Percentiles rank a stretch among this genome's conserved stretches.
Conservation (phyloP, 2,329 filamentous ascomycete species). For the Penicillium sp. region DNA sequence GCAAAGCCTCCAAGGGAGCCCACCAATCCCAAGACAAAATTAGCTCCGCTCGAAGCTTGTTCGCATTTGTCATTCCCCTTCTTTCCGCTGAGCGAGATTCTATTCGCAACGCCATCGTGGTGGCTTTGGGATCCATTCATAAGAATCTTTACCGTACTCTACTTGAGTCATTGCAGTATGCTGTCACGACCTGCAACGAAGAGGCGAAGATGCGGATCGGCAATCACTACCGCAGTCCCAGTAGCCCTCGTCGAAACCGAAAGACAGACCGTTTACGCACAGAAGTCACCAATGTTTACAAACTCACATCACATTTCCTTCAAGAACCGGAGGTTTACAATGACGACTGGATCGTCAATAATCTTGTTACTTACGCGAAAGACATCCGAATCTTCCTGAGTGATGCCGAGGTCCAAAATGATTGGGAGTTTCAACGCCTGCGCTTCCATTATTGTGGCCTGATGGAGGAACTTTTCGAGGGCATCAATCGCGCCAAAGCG, state of each 20-base stretch:
- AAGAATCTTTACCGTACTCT: conserved; percentile 88
- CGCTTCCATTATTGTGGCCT: conserved; percentile 92
- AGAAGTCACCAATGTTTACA: conserved; percentile 95
- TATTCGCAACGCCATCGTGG: conserved; percentile 86
- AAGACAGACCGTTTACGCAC: conserved; percentile 86
- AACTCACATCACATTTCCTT: conserved; percentile 87
- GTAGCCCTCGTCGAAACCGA: conserved; percentile 76
- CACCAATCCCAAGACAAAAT: conserved; percentile 73
- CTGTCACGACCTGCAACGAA: conserved; percentile 81
- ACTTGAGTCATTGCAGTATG: conserved; percentile 84
- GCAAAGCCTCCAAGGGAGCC: conserved; percentile 73
- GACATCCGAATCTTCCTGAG: conserved; percentile 93
- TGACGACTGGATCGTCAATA: conserved; percentile 87
- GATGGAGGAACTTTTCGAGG: conserved; percentile 89
- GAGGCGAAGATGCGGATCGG: conserved; percentile 79
- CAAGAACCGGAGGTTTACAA: conserved; percentile 75
- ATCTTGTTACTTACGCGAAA: conserved; percentile 84
- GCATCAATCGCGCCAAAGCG: conserved; percentile 81
- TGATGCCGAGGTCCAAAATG: conserved; percentile 90
- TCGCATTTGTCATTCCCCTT: conserved; percentile 87
- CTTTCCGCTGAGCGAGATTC: conserved; percentile 76
- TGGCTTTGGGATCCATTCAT: conserved; percentile 92
- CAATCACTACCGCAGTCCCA: conserved; percentile 77
- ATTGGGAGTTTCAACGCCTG: conserved; percentile 90
- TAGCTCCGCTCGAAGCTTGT: conserved; percentile 82